Base-by-base conservation (phyloP, 2,329 filamentous ascomycete species). In the Nemania serpens region DNA sequence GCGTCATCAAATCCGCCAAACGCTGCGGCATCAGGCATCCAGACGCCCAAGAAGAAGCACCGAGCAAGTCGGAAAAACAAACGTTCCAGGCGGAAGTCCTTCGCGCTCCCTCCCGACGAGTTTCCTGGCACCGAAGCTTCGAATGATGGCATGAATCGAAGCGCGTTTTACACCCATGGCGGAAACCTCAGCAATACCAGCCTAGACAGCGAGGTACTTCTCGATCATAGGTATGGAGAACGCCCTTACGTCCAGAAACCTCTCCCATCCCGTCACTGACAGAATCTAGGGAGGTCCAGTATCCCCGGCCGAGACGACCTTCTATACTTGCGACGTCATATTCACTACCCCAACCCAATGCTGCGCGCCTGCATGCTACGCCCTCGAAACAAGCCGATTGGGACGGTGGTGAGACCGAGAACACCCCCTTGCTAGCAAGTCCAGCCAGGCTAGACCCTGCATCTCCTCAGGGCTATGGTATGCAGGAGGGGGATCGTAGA, bases 121-220 rank as follows among this genome's bases (percentile, higher is more conserved):
- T 75, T 75, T 65, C 69, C 57, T 47, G 71, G 68, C 61, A 75
- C 71, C 46, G 60, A 72, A 13, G 41, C 33, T 13, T 42, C 51
- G 2, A 55, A 51, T 10, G 50, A 64, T 22, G 46, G 20, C 1
- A 46, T 66, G 4, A 42, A 64, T 61, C 68, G 71, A 49, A 73
- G 79, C 61, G 78, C 75, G 47, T 82, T 86, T 72, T 85, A 85
- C 71, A 74, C 82, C 60, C 75, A 78, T 53, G 72, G 79, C 7
- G 76, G 79, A 46, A 91, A 90, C 72, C 73, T 88, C 65, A 98
- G 94, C 77, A 88, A 84, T 69, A 93, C 91, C 0, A 98, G 94
- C 75, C 79, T 98, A 65, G 94, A 97, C 68, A 97, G 93, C 74
- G 89, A 96, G 73, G 88, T 86, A 7, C 79, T 98, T 67, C 79